Conservation (phyloP, 225 moss, liverwort and hornwort species). For the Neckera pumila region DNA sequence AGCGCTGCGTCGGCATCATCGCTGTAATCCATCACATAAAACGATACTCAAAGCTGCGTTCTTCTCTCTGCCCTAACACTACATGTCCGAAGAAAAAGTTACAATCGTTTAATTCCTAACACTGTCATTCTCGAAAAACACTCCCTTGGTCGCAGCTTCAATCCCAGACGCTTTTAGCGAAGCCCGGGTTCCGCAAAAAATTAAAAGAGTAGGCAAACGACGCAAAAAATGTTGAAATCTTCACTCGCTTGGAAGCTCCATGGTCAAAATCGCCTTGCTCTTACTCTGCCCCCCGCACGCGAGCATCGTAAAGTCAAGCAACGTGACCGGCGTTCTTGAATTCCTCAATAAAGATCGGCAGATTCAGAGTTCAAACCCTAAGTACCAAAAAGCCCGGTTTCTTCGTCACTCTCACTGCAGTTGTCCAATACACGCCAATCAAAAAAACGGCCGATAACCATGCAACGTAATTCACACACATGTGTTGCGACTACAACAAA, state of each 20-base stretch:
- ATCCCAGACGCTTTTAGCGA: not conserved
- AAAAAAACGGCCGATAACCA: not conserved
- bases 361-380: slow-evolving; percentile 2
- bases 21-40: slow-evolving; percentile 22
- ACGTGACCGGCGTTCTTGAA: not conserved
- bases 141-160: not conserved
- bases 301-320: not conserved
- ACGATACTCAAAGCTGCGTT: not conserved
- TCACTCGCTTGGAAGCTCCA: not conserved
- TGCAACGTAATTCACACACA: slow-evolving; percentile 4
- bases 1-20: slow-evolving; percentile 64
- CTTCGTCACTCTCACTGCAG: not conserved
- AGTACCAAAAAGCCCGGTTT: not conserved
- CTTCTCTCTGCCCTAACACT: not conserved
- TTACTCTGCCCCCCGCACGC: not conserved
- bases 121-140: not conserved
- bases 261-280: not conserved
- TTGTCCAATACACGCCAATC: slow-evolving; percentile 1
- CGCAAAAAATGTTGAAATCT: not conserved
- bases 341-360: not conserved
- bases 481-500: not conserved
- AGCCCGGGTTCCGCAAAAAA: not conserved
- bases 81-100: not conserved
- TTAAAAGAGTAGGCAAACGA: not conserved
- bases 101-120: not conserved